These are phyloP conservation scores for Primulina eburnea DNA, from an alignment of 257 asterid genomes.

Conservation along the genomic window DNA sequence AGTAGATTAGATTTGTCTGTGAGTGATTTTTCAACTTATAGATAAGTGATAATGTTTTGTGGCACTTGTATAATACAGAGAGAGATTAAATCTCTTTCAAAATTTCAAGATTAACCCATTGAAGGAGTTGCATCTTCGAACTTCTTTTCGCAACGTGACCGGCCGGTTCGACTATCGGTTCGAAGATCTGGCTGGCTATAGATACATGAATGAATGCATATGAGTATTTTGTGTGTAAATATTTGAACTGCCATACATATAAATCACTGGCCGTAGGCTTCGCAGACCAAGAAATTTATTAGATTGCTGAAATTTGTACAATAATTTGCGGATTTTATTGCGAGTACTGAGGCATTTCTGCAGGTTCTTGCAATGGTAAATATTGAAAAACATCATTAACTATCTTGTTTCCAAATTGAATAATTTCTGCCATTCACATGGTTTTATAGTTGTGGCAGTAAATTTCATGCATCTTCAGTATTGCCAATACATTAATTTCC, in stretches of 20 bases:
- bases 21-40: too few relatives aligned
- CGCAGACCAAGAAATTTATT: constrained; percentile 21
- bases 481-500: background rate
- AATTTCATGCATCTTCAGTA: constrained; percentile 4
- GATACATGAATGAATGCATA: too few relatives aligned
- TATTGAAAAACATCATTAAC: constrained; percentile 22
- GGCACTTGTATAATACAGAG: too few relatives aligned
- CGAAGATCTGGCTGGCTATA: too few relatives aligned
- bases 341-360: constrained; percentile 23
- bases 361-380: constrained; percentile 24
- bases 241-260: constrained; percentile 5
- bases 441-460: constrained; percentile 11
- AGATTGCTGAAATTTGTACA: constrained; percentile 25
- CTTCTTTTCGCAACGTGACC: too few relatives aligned
- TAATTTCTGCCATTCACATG: constrained; percentile 30
- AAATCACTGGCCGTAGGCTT: constrained; percentile 17
- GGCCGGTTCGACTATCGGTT: too few relatives aligned
- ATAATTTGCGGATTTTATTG: constrained; percentile 23
- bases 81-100: too few relatives aligned
- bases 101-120: too few relatives aligned
- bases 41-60: too few relatives aligned
- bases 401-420: constrained; percentile 25
- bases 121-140: too few relatives aligned
- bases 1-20: too few relatives aligned
- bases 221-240: background rate